Percentiles rank a stretch among this genome's conserved stretches.
phyloP scores from a whole-genome alignment of 2,329 filamentous ascomycete genomes.

The Arthrobotrys musiformis region DNA sequence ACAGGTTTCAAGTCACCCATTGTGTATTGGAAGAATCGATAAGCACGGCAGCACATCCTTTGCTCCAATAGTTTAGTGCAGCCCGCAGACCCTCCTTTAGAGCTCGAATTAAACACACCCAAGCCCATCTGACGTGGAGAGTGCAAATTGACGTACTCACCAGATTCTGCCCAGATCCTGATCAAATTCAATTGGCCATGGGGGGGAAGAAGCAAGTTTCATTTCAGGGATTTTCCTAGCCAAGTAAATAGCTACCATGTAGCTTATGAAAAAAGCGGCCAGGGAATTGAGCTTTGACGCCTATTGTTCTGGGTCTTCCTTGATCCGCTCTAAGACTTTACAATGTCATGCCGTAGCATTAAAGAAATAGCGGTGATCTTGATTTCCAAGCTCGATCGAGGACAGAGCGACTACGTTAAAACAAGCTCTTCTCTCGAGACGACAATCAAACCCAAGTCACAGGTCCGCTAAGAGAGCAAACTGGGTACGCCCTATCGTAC shows the following conservation, averaged over 20 bases:
- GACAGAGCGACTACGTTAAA: slow-evolving; percentile 24
- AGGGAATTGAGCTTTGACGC: slow-evolving; percentile 20
- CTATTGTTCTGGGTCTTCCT: slow-evolving; percentile 11
- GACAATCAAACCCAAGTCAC: slow-evolving; percentile 1
- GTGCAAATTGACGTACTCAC: slow-evolving; percentile 46
- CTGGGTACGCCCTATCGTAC: slow-evolving; percentile 15
- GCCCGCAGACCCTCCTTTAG: slow-evolving; percentile 41
- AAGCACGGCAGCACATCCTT: slow-evolving; percentile 50
- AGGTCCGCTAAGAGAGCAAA: slow-evolving; percentile 2
- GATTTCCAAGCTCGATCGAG: neutral
- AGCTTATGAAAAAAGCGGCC: slow-evolving; percentile 12
- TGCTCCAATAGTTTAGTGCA: slow-evolving; percentile 48
- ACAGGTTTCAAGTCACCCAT: slow-evolving; percentile 49
- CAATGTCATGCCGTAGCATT: slow-evolving; percentile 19
- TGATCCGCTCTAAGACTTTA: slow-evolving; percentile 33
- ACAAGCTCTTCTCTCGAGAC: slow-evolving; percentile 24
- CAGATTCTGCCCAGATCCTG: slow-evolving; percentile 40
- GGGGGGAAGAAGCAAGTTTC: slow-evolving; percentile 27
- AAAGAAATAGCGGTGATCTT: slow-evolving; percentile 18
- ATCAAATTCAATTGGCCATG: neutral
- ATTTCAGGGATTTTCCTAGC: slow-evolving; percentile 5
- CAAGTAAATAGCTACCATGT: slow-evolving; percentile 40
- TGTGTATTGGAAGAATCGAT: slow-evolving; percentile 48
- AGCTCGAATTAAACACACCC: slow-evolving; percentile 52
- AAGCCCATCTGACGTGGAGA: slow-evolving; percentile 53